Evolutionary conservation across 2,329 filamentous ascomycete genomes (phyloP), one percentile per base, ranked within the genome.

Genomic region (Arachnopeziza araneosa): DNA sequence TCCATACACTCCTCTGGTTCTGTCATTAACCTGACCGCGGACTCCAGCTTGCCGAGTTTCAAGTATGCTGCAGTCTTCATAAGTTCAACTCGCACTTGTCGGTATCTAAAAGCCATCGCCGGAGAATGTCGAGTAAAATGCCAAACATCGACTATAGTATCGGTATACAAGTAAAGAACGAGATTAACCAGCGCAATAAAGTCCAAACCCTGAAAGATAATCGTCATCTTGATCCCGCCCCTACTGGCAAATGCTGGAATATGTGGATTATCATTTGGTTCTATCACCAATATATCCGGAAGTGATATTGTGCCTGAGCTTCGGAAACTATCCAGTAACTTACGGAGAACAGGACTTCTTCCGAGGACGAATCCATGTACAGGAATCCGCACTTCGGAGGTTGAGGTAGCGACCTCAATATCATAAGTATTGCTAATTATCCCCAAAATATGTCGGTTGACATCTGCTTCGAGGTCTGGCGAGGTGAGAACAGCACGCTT

Each of bases 111-210:
- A 0, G 90, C 87, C 71, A 88, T 78, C 12, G 83, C 76, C 2
- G 86, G 83, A 22, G 84, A 82, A 58, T 70, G 63, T 7, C 82
- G 84, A 4, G 87, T 87, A 63, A 89, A 87, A 65, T 93, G 90
- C 95, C 95, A 98, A 21, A 93, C 89, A 61, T 95, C 91, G 32
- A 96, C 80, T 19, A 93, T 77, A 3, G 79, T 80, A 70, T 98
- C 95, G 6, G 86, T 87, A 72, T 98, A 98, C 8, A 88, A 71
- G 68, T 91, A 97, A 10, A 93, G 78, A 1, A 89, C 83, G 10
- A 98, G 67, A 67, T 96, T 93, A 59, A 96, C 77, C 7, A 97
- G 71, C 0, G 91, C 88, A 36, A 96, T 78, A 48, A 95, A 80
- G 70, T 97, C 92, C 14, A 93, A 75, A 1, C 84, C 82, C 22